phyloP scores from a whole-genome alignment of 2,329 filamentous ascomycete species.

The Cladophialophora bantiana region DNA sequence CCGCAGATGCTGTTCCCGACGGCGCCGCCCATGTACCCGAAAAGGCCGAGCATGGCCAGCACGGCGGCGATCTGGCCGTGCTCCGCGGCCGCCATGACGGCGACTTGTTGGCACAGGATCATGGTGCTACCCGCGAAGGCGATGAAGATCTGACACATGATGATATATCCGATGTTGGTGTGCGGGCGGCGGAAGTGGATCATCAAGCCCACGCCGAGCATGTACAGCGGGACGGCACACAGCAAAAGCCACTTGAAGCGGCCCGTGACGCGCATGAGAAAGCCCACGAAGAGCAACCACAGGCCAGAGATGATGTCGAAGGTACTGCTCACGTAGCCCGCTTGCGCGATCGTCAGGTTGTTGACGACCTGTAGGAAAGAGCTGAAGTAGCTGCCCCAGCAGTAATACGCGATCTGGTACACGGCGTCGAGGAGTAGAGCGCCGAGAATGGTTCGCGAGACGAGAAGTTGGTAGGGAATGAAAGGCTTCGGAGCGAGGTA shows the following conservation, averaged over 20 bases:
- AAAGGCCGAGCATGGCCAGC: slow-evolving; percentile 67
- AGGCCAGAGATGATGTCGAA: slow-evolving; percentile 63
- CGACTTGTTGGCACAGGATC: slow-evolving; percentile 66
- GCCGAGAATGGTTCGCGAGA: slow-evolving; percentile 42
- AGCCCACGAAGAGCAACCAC: slow-evolving; percentile 48
- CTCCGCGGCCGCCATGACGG: slow-evolving; percentile 65
- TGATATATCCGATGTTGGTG: slow-evolving; percentile 60
- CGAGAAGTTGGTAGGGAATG: slow-evolving; percentile 1
- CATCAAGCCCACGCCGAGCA: slow-evolving; percentile 64
- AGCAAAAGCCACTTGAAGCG: slow-evolving; percentile 63
- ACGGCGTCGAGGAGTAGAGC: slow-evolving; percentile 44
- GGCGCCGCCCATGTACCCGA: slow-evolving; percentile 57
- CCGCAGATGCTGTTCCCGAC: slow-evolving; percentile 52
- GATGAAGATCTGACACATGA: slow-evolving; percentile 64
- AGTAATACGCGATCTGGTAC: slow-evolving; percentile 45
- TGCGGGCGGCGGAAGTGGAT: slow-evolving; percentile 63
- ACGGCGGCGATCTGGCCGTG: slow-evolving; percentile 69
- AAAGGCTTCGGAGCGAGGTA: slow-evolving; percentile 7
- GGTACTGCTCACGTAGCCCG: slow-evolving; percentile 55
- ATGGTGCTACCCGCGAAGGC: slow-evolving; percentile 65
- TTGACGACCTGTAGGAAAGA: slow-evolving; percentile 50
- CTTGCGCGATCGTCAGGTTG: slow-evolving; percentile 43
- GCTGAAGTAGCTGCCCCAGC: slow-evolving; percentile 45
- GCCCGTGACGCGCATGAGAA: slow-evolving; percentile 56
- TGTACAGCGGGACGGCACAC: slow-evolving; percentile 62